Base-by-base conservation (phyloP, 192 early-diverging fungal genomes). In the Spizellomyces sp. region DNA sequence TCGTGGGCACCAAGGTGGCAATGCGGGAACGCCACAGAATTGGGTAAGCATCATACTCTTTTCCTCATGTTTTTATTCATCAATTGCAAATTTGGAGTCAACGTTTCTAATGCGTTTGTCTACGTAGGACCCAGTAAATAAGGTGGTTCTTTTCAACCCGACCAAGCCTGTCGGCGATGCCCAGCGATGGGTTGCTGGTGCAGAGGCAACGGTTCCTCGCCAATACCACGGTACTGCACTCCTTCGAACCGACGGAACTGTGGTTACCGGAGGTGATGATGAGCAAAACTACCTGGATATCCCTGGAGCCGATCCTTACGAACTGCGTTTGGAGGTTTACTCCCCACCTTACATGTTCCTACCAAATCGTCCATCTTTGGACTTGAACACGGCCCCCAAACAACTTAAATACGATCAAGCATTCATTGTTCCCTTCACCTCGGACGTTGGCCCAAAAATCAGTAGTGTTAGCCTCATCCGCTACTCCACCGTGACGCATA, bases 251-350 rank as follows among this genome's bases (percentile, higher is more conserved):
- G 69, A 75, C 57, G 81, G 71, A 8, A 55, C n/a, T 44, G 74
- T 82, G 10, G 44, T 83, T 52, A 83, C 81, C 12, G 73, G 68
- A 3, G 81, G 81, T 19, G 62, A 42, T 21, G 81, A 83, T 21
- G 73, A 76, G 76, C 69, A 67, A 15, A 83, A 83, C 58, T 83
- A 75, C 62, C 50, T 71, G 8, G 81, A 83, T 48, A 52, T 43
- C 14, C 36, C 19, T 22, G 61, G 61, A 9, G 43, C 60, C 42
- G 69, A 70, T 47, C 69, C 69, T 43, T 70, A 47, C 27, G 58
- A 60, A 43, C 52, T 47, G 15, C 58, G 60, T 17, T 47, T 70
- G 43, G 69, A 70, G 27, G 43, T 48, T 3, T 70, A 47, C 45
- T 62, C 42, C 5, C 69, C 69, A 17, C 69, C 69, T 12, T 70